Conservation (phyloP, 164 flowering plant species). For the Pachysandra terminalis region DNA sequence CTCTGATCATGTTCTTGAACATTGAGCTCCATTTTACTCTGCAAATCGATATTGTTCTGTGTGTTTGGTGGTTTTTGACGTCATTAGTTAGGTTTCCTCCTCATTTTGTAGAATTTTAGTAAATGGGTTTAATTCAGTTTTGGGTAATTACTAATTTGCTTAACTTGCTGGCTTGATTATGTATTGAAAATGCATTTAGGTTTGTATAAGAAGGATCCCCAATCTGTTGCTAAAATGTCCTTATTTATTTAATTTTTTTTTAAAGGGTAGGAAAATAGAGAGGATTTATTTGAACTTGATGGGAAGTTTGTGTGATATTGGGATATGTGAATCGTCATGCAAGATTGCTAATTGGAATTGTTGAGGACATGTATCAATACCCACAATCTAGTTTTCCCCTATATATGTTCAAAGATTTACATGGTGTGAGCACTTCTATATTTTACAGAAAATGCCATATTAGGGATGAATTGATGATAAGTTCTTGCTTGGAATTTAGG, state of each 20-base stretch:
- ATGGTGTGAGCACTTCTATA: background rate
- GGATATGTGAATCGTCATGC: too few relatives aligned
- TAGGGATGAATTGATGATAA: background rate
- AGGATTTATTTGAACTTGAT: too few relatives aligned
- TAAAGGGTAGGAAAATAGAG: too few relatives aligned
- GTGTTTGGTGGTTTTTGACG: conserved; percentile 10
- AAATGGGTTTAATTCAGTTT: conserved; percentile 12
- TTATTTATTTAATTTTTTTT: too few relatives aligned
- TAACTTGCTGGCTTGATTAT: conserved; percentile 20
- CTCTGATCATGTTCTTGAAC: too few relatives aligned
- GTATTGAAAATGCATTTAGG: conserved; percentile 15
- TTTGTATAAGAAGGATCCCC: conserved; percentile 15
- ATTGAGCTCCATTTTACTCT: background rate
- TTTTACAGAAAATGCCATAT: background rate
- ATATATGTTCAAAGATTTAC: background rate
- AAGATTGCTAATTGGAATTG: too few relatives aligned
- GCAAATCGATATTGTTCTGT: conserved; percentile 14
- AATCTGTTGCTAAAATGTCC: too few relatives aligned
- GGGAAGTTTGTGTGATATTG: too few relatives aligned
- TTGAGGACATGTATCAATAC: too few relatives aligned
- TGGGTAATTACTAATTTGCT: conserved; percentile 10
- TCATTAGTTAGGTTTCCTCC: conserved; percentile 15
- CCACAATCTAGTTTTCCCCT: conserved; percentile 5
- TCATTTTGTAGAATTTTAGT: conserved; percentile 5
- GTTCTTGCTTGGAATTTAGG: background rate